phyloP scores from a whole-genome alignment of 2,329 filamentous ascomycete species.

The Cadophora sp. region DNA sequence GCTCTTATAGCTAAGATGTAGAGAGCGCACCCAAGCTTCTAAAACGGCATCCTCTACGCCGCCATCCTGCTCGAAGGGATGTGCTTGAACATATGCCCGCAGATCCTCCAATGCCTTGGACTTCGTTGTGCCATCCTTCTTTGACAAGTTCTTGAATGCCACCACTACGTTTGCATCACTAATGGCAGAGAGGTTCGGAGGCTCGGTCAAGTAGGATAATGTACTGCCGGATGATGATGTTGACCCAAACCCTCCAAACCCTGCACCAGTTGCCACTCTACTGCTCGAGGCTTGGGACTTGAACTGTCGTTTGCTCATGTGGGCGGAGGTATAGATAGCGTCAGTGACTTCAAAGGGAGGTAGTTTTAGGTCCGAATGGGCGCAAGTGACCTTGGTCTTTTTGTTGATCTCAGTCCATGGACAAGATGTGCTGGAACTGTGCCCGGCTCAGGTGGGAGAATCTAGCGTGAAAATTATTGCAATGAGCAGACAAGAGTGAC shows the following conservation, averaged over 20 bases:
- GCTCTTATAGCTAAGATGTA: neutral
- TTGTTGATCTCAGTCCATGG: constrained; percentile 1
- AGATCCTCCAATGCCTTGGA: constrained; percentile 89
- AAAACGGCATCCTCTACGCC: constrained; percentile 82
- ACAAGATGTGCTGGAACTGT: neutral
- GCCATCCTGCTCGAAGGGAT: constrained; percentile 59
- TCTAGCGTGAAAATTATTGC: neutral
- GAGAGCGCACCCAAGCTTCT: constrained; percentile 79
- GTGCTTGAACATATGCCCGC: constrained; percentile 64
- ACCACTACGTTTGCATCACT: constrained; percentile 84
- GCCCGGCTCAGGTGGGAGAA: too few relatives aligned
- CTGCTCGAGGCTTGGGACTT: constrained; percentile 45
- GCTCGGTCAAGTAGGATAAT: constrained; percentile 87
- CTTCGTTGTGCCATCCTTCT: constrained; percentile 93
- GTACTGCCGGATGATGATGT: constrained; percentile 51
- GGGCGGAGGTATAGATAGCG: neutral
- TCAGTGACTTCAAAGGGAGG: neutral
- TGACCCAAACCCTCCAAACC: constrained; percentile 41
- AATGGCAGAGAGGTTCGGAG: constrained; percentile 79
- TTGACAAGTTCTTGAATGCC: constrained; percentile 89
- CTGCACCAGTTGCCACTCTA: constrained; percentile 42
- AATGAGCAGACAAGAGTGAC: neutral
- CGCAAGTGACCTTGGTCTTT: neutral
- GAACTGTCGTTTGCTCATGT: constrained; percentile 42
- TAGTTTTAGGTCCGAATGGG: neutral